Evolutionary conservation across 2,329 filamentous ascomycete genomes (phyloP).

Genomic region (Phaeosphaeriaceae sp.): DNA sequence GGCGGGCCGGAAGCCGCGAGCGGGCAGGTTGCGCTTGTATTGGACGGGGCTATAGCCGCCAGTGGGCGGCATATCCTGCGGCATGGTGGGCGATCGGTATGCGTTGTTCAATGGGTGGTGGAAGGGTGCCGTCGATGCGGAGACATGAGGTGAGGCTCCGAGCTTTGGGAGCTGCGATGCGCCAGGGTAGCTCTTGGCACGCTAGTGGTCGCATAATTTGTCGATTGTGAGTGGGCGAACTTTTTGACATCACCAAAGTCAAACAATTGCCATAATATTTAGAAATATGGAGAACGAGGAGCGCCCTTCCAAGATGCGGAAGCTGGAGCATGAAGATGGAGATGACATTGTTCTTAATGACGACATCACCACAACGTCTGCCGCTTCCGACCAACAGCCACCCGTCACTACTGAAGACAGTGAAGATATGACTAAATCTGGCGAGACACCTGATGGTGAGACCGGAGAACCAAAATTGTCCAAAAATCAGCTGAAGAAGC

Average conservation of each 20-base stretch:
- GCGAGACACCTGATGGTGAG: slow-evolving; percentile 9
- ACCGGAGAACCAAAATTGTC: slow-evolving; percentile 61
- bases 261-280: not conserved
- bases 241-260: slow-evolving; percentile 8
- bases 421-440: slow-evolving; percentile 9
- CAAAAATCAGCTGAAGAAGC: slow-evolving; percentile 85
- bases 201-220: slow-evolving; percentile 39
- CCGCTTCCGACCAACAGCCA: slow-evolving; percentile 16
- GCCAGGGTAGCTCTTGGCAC: slow-evolving; percentile 34
- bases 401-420: slow-evolving; percentile 18
- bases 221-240: slow-evolving; percentile 29
- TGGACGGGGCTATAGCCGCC: slow-evolving; percentile 97
- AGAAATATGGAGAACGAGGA: slow-evolving; percentile 62
- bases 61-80: slow-evolving; percentile 94
- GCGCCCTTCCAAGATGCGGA: slow-evolving; percentile 62
- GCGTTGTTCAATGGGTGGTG: slow-evolving; percentile 37
- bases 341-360: slow-evolving; percentile 11
- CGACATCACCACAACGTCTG: slow-evolving; percentile 14
- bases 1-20: slow-evolving; percentile 85
- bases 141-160: slow-evolving; percentile 34
- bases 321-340: slow-evolving; percentile 51
- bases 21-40: slow-evolving; percentile 96
- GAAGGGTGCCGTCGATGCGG: slow-evolving; percentile 32
- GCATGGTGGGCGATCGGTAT: slow-evolving; percentile 67
- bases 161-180: slow-evolving; percentile 21